Conservation (phyloP, 176 grass and related monocot species). For the Alopecurus myosuroides region DNA sequence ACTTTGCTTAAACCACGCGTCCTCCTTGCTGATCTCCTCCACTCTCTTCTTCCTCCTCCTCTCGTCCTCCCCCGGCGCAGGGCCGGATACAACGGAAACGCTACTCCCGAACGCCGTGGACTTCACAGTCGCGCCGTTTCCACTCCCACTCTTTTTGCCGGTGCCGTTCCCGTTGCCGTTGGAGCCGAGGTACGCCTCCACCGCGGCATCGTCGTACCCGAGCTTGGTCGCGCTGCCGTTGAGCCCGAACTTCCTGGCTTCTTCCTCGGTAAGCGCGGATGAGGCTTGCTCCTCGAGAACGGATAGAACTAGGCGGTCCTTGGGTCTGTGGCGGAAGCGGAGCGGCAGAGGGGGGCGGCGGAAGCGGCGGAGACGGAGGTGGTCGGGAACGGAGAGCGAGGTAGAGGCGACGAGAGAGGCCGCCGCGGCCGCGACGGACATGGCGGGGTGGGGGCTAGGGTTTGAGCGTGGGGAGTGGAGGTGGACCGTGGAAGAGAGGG, state of each 20-base stretch:
- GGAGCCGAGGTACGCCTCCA: constrained; percentile 25
- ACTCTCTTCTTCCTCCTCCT: constrained; percentile 69
- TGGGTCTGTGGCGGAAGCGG: neutral
- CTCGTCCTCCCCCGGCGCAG: constrained; percentile 35
- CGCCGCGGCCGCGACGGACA: constrained; percentile 20
- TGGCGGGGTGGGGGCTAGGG: constrained; percentile 20
- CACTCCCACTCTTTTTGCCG: neutral
- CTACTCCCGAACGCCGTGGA: neutral
- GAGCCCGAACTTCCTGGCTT: constrained; percentile 34
- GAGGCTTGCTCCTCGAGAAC: constrained; percentile 24
- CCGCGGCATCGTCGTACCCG: constrained; percentile 42
- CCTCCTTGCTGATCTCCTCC: constrained; percentile 85
- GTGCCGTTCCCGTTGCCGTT: constrained; percentile 25
- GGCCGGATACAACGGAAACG: neutral
- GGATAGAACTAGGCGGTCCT: neutral
- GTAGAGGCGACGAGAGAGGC: constrained; percentile 32
- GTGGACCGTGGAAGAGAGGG: neutral
- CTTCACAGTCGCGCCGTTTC: constrained; percentile 6
- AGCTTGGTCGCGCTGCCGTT: constrained; percentile 40
- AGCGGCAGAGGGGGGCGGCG: neutral
- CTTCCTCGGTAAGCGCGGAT: constrained; percentile 16
- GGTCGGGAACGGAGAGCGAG: constrained; percentile 39
- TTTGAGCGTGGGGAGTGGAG: neutral
- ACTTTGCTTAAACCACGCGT: constrained; percentile 80
- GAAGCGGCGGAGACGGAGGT: constrained; percentile 28